Percentiles rank a stretch among this genome's conserved stretches.
Conservation (phyloP, 139 green algal species). For the Edaphochlamys debaryana region DNA sequence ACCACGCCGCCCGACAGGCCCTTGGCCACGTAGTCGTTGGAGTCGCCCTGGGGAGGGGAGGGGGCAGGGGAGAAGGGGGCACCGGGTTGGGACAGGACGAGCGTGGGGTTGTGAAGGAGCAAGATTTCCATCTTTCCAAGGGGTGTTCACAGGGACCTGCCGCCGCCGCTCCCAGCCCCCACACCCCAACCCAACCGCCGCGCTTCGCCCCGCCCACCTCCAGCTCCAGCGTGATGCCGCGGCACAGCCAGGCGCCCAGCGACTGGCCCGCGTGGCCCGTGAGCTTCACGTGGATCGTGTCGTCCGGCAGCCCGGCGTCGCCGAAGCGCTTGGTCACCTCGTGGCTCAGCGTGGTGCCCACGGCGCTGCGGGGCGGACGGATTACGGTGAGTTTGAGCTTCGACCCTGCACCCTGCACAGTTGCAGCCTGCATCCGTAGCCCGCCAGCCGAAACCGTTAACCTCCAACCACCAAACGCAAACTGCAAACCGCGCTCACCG, state of each 20-base stretch:
- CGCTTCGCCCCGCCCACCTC: slow-evolving; percentile 58
- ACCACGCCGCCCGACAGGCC: slow-evolving; percentile 84
- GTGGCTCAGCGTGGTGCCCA: slow-evolving; percentile 91
- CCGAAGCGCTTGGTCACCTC: slow-evolving; percentile 90
- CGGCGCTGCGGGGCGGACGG: slow-evolving; percentile 64
- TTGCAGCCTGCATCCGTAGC: no score
- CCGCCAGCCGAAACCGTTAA: no score
- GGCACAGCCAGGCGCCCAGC: slow-evolving; percentile 86
- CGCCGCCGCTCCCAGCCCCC: no score
- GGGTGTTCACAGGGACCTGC: no score
- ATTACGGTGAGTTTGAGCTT: no score
- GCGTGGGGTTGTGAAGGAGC: no score
- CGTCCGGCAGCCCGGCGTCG: slow-evolving; percentile 78
- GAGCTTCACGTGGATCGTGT: slow-evolving; percentile 92
- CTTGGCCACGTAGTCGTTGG: slow-evolving; percentile 98
- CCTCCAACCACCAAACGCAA: no score
- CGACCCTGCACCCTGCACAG: no score
- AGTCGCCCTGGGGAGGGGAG: slow-evolving; percentile 67
- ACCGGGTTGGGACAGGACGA: background rate
- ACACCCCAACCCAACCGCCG: no score
- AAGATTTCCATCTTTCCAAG: no score
- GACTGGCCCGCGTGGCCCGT: slow-evolving; percentile 90
- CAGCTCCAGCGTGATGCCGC: slow-evolving; percentile 87
- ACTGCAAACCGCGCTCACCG: slow-evolving; percentile 53
- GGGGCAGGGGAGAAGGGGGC: background rate